A percentile compares a stretch with the other conserved stretches of the same genome.
Evolutionary conservation across 306 rosid species (phyloP).

Genomic region (Corylus americana): DNA sequence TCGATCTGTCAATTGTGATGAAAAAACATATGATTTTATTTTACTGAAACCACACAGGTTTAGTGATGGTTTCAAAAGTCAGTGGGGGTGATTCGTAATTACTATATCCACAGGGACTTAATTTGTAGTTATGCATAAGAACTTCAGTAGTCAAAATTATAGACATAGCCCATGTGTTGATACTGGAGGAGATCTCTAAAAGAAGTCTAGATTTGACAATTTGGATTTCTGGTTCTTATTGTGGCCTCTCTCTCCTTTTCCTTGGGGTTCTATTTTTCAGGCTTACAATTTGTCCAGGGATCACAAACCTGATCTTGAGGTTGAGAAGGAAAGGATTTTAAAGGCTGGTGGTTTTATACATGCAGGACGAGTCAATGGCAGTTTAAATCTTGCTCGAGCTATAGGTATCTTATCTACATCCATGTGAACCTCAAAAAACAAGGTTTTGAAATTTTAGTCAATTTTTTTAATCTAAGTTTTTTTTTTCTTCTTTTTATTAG

Average conservation of each 20-base stretch:
- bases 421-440: not conserved
- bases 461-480: slow-evolving; percentile 9
- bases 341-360: slow-evolving; percentile 97
- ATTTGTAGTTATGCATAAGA: not conserved
- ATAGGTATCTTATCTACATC: slow-evolving; percentile 54
- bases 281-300: slow-evolving; percentile 91
- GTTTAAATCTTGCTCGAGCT: slow-evolving; percentile 96
- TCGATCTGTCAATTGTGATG: not conserved
- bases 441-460: slow-evolving; percentile 1
- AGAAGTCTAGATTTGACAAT: not conserved
- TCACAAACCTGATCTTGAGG: slow-evolving; percentile 95
- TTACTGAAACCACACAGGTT: not conserved
- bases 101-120: not conserved
- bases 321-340: slow-evolving; percentile 86
- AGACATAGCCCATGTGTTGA: not conserved
- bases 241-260: not conserved
- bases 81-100: not conserved
- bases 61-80: not conserved
- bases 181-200: not conserved
- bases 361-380: slow-evolving; percentile 97
- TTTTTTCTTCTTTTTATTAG: too few relatives aligned
- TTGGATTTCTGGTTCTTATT: not conserved
- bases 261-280: slow-evolving; percentile 48
- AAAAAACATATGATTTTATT: not conserved
- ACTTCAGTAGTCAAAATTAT: not conserved